Evolutionary conservation across 345 rosid species (phyloP), one percentile per base, ranked within the genome.

Genomic region (rapeseed (Brassica napus)): DNA sequence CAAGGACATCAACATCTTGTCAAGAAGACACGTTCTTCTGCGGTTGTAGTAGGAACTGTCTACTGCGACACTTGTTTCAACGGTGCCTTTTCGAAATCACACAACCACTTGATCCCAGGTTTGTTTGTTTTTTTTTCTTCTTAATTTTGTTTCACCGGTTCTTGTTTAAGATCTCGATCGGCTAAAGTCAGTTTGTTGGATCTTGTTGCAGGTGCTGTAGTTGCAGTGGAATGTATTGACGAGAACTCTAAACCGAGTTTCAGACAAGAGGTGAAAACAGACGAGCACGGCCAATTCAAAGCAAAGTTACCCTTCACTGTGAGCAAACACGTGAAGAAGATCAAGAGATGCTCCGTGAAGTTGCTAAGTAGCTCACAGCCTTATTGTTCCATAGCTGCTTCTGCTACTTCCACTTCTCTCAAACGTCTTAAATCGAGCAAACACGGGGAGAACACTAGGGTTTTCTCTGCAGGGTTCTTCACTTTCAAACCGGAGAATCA

Each of bases 381-480:
- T 1, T 79, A 80, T 35, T 95, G 98, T 63, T 85, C 91, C 0
- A 84, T 95, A 67, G 92, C 98, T 63, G 89, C 98, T 10, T 67
- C 88, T 6, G 90, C 93, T 2, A 80, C 88, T 11, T 87, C 97
- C 0, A 83, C 96, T 11, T 84, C 88, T 16, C 84, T 91, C 12
- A 75, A 59, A 71, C 90, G 73, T 24, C 84, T 94, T 30, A 89
- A 84, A 83, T 83, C 89, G 2, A 83, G 83, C 68, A 85, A 82
- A 63, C 78, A 81, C 3, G 90, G 93, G 39, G 78, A 80, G 57
- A 70, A 76, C 0, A 69, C 74, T 7, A 85, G 86, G 11, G 76
- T 95, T 37, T 95, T 91, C 89, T 95, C 96, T 4, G 96, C 99
- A 12, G 99, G 99, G 0, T 83, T 87, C 82, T 93, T 93, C 85